A percentile compares a stretch with the other conserved stretches of the same genome.
phyloP scores from a whole-genome alignment of 2,329 filamentous ascomycete genomes.

The Periconia sp. region DNA sequence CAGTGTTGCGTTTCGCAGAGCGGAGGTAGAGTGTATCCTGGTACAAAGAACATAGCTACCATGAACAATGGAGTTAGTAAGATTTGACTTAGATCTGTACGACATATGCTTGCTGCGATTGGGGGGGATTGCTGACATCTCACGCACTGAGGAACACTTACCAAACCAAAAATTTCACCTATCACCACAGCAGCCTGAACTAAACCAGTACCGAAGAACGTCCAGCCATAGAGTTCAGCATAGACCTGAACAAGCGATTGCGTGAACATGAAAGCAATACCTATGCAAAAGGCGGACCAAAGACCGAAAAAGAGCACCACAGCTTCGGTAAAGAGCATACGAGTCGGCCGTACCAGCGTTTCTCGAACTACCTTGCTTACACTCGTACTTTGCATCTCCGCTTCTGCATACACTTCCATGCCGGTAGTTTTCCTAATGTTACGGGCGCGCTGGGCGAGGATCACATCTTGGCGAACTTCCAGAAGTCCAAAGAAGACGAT shows the following conservation, averaged over 20 bases:
- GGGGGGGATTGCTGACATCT: not conserved
- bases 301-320: slow-evolving; percentile 52
- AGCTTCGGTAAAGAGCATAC: slow-evolving; percentile 53
- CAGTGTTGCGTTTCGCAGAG: slow-evolving; percentile 43
- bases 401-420: slow-evolving; percentile 29
- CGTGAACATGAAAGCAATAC: slow-evolving; percentile 54
- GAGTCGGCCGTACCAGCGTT: slow-evolving; percentile 41
- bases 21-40: slow-evolving; percentile 46
- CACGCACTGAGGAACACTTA: not conserved
- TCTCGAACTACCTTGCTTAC: slow-evolving; percentile 36
- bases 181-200: slow-evolving; percentile 50
- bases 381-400: slow-evolving; percentile 38
- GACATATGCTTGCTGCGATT: no score
- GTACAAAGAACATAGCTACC: slow-evolving; percentile 29
- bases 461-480: slow-evolving; percentile 52
- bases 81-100: not conserved
- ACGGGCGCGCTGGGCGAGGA: slow-evolving; percentile 45
- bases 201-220: slow-evolving; percentile 47
- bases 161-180: slow-evolving; percentile 48
- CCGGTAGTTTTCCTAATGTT: slow-evolving; percentile 32
- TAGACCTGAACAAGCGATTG: slow-evolving; percentile 52
- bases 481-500: slow-evolving; percentile 46
- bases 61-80: not conserved
- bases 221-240: slow-evolving; percentile 43
- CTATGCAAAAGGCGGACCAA: slow-evolving; percentile 52